Evolutionary conservation across 352 stramenopile species (phyloP), one percentile per base, ranked within the genome.

Genomic region (Phytophthora uliginosa): DNA sequence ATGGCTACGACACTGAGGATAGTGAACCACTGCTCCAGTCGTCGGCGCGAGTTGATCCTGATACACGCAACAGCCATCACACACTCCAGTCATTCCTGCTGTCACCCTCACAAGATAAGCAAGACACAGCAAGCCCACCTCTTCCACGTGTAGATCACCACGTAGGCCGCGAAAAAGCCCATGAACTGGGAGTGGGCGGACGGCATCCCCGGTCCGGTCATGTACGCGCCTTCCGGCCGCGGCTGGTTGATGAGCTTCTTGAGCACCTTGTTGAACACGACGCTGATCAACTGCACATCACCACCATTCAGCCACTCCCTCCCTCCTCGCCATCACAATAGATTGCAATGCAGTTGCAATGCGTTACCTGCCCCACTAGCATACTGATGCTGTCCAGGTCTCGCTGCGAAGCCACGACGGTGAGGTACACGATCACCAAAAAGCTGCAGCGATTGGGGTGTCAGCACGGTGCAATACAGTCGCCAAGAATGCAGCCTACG

Each of bases 151-250:
- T 95, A 95, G 7, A 85, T 77, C 48, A 93, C 67, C 50, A 86
- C 71, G 57, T 95, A 95, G 24, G 78, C 74, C 6, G 88, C 74
- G 50, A 96, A 96, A 77, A 96, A 95, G 0, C 77, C 73, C 67
- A 95, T 85, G 62, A 95, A 95, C 64, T 96, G 90, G 17, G 88
- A 81, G 73, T 96, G 88, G 9, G 88, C 87, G 2, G 88, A 95
- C 10, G 88, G 90, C 88, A 95, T 96, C 2, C 90, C 87, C 5
- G 76, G 71, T 36, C 88, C 88, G 28, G 76, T 82, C 66, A 93
- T 90, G 64, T 78, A 79, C 26, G 90, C 85, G 60, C 86, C 86
- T 62, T 82, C 70, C 0, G 90, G 90, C 9, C 90, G 83, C 50
- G 79, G 85, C 63, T 95, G 87, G 24, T 85, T 84, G 63, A 95